Evolutionary conservation across 2,329 filamentous ascomycete genomes (phyloP), one percentile per base, ranked within the genome.

Genomic region (Colletotrichum tofieldiae): DNA sequence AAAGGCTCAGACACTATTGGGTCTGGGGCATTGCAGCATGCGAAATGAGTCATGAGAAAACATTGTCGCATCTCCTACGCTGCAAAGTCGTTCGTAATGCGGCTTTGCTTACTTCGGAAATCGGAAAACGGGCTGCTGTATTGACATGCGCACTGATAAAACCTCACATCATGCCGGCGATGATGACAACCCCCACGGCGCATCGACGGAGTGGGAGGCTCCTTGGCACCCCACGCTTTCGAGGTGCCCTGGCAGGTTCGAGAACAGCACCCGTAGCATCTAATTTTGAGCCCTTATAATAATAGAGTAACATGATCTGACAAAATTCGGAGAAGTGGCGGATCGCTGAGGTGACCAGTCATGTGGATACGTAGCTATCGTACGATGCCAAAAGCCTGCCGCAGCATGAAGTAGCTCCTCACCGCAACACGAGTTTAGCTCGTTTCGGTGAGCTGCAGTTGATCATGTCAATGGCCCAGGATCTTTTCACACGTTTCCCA

Each of bases 291-390:
- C 1, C 62, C 20, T 18, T 45, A 26, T 2, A 45, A 26, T 2
- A 45, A 20, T 12, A 37, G 39, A 16, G 23, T 23, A 18, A 47
- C 62, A 55, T 65, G 61, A 55, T 65, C 61, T 65, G 61, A 65
- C 49, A 4, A 56, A 45, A 47, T 5, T 11, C 12, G 51, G 62
- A 18, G 26, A 35, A 55, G 39, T 20, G 18, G n/a, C 49, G 29
- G n/a, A 18, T 56, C 9, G 18, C 39, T 2, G 20, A 55, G 14
- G 20, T 65, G 62, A 35, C n/a, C 6, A 29, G 51, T 65, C 39
- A 6, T 26, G 18, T 47, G 43, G 16, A 37, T 47, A 18, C 26
- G 37, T 18, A 18, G 51, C 51, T 23, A 55, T 65, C 51, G 62
- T 65, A 65, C 43, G 51, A 16, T 23, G n/a, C 11, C 29, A 12